Conservation (phyloP, 179 eudicot species). For the Nepenthes alata region DNA sequence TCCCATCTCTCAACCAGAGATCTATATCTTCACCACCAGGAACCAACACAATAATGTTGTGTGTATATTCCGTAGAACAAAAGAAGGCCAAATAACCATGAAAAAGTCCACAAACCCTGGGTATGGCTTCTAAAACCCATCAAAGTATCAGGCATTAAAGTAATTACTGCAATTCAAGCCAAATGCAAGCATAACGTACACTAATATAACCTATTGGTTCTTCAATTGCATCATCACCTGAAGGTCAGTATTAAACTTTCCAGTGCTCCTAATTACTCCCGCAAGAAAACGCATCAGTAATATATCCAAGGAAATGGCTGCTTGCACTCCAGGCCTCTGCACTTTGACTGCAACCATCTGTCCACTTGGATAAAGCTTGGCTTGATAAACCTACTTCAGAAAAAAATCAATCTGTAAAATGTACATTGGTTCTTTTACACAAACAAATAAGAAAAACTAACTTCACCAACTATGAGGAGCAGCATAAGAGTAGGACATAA, state of each 20-base stretch:
- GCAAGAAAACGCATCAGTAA: slow-evolving; percentile 72
- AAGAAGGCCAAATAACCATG: too few relatives aligned
- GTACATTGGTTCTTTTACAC: too few relatives aligned
- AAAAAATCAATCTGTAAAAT: not conserved
- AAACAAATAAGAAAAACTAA: not conserved
- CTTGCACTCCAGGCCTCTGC: slow-evolving; percentile 95
- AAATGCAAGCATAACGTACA: too few relatives aligned
- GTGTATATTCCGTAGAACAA: too few relatives aligned
- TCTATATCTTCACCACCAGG: too few relatives aligned
- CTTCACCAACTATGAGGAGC: not conserved
- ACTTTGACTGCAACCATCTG: slow-evolving; percentile 87
- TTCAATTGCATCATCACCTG: slow-evolving; percentile 37
- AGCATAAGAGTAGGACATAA: not conserved
- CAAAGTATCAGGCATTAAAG: too few relatives aligned
- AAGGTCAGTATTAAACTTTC: slow-evolving; percentile 86
- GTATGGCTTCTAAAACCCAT: too few relatives aligned
- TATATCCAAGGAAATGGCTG: slow-evolving; percentile 87
- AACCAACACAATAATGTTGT: too few relatives aligned
- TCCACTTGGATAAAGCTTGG: slow-evolving; percentile 54
- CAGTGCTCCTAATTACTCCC: slow-evolving; percentile 57
- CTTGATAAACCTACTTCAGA: slow-evolving; percentile 66
- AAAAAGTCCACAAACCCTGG: too few relatives aligned
- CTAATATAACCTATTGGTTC: too few relatives aligned
- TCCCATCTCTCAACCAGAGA: too few relatives aligned
- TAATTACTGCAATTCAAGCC: too few relatives aligned